These are phyloP conservation scores for Phalaenopsis aphrodite DNA, from an alignment of 106 monocot genomes.

Conservation along the genomic window DNA sequence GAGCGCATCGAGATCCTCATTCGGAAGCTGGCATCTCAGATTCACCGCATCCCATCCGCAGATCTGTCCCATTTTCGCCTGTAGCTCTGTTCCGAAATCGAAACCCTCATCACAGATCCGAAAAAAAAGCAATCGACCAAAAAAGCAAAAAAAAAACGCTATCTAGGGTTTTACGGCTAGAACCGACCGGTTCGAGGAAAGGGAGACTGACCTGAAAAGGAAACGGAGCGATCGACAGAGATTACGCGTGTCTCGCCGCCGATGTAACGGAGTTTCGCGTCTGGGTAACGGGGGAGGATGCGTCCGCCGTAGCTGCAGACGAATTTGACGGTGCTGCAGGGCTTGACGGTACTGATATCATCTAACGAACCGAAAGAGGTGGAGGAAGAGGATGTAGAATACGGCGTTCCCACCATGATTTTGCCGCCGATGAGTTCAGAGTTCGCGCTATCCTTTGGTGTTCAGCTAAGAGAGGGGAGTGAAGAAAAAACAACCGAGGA, in stretches of 20 bases:
- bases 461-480: not conserved
- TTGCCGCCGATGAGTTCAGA: not conserved
- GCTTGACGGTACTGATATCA: conserved; percentile 24
- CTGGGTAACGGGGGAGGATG: conserved; percentile 41
- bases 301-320: conserved; percentile 61
- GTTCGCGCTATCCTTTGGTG: not conserved
- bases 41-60: conserved; percentile 38
- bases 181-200: not conserved
- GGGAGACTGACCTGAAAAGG: conserved; percentile 24
- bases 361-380: conserved; percentile 39
- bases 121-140: not conserved
- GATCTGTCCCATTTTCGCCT: conserved; percentile 49
- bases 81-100: conserved; percentile 30
- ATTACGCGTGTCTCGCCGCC: conserved; percentile 52
- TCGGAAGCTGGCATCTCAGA: conserved; percentile 75
- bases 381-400: conserved; percentile 35
- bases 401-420: conserved; percentile 37
- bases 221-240: conserved; percentile 26
- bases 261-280: conserved; percentile 44
- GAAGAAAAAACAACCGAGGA: not conserved
- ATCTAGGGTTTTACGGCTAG: not conserved
- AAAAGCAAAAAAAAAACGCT: not conserved
- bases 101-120: not conserved
- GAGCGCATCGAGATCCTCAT: conserved; percentile 72
- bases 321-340: conserved; percentile 20